These are phyloP conservation scores for Aspergillus ostianus DNA, from an alignment of 495 filamentous ascomycete genomes.

Conservation along the genomic window DNA sequence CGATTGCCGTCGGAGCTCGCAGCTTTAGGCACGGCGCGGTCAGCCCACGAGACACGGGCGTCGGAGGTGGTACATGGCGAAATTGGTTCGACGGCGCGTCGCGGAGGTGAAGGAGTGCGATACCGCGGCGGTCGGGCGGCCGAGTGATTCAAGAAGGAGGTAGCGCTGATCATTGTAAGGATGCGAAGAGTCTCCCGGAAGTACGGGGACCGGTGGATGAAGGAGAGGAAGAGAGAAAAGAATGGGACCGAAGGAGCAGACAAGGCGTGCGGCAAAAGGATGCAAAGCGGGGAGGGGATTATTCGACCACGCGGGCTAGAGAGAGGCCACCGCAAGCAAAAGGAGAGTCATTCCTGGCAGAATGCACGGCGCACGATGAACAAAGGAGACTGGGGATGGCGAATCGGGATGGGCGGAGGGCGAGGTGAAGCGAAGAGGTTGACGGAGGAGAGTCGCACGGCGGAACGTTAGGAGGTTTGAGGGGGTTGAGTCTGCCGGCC, in stretches of 20 bases:
- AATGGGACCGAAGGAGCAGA: conserved; percentile 26
- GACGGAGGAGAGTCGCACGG: conserved; percentile 32
- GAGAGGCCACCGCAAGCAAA: conserved; percentile 44
- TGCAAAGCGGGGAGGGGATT: conserved; percentile 46
- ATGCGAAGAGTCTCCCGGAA: conserved; percentile 13
- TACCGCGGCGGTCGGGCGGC: conserved; percentile 48
- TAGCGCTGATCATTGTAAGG: conserved; percentile 43
- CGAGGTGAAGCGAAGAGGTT: conserved; percentile 22
- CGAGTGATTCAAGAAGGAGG: conserved; percentile 43
- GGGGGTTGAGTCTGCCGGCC: conserved; percentile 30
- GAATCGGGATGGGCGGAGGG: conserved; percentile 24
- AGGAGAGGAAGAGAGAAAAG: conserved; percentile 12
- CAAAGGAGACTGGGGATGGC: conserved; percentile 23
- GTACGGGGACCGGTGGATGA: conserved; percentile 13
- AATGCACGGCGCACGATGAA: conserved; percentile 28
- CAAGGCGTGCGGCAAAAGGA: conserved; percentile 39
- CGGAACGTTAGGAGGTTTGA: conserved; percentile 35
- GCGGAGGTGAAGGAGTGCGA: conserved; percentile 55
- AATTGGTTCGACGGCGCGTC: conserved; percentile 53
- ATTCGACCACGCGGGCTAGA: conserved; percentile 47
- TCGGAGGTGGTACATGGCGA: conserved; percentile 42
- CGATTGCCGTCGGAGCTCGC: conserved; percentile 32
- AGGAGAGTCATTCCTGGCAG: conserved; percentile 47
- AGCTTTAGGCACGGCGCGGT: conserved; percentile 29
- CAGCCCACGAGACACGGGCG: conserved; percentile 31